These are phyloP conservation scores for Euryodendron excelsum DNA, from an alignment of 148 eudicot species.

Conservation along the genomic window DNA sequence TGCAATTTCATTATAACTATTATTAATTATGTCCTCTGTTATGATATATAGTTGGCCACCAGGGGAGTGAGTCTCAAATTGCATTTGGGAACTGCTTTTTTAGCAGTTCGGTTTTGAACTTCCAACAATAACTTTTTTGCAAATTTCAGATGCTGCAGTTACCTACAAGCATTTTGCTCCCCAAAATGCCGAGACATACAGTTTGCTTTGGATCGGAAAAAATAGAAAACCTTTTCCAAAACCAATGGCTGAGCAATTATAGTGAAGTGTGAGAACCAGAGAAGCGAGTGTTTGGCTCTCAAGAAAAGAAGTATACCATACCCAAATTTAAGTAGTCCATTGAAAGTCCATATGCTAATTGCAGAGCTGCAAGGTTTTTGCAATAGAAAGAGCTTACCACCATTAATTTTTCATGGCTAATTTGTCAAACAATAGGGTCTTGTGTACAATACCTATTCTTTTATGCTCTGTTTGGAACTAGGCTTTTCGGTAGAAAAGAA, in stretches of 20 bases:
- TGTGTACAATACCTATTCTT: no score
- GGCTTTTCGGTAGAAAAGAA: no score
- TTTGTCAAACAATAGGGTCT: background rate
- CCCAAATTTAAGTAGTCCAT: background rate
- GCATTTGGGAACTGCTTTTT: no score
- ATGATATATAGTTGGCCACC: no score
- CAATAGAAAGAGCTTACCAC: no score
- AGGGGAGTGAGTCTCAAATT: no score
- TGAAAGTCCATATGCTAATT: background rate
- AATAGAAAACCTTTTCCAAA: background rate
- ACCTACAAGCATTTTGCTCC: slow-evolving; percentile 10
- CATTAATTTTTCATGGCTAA: background rate
- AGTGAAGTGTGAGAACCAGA: background rate
- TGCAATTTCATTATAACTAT: no score
- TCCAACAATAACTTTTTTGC: background rate
- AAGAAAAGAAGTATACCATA: background rate
- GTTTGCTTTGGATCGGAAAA: background rate
- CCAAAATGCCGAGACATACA: background rate
- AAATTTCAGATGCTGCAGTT: background rate
- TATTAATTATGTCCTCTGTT: no score
- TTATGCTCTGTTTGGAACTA: no score
- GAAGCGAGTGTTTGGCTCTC: background rate
- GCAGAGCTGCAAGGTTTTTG: background rate
- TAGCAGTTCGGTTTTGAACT: background rate
- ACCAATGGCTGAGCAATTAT: background rate